Conservation (phyloP, 768 basidiomycete species). For the Macrolepiota dolichaula region DNA sequence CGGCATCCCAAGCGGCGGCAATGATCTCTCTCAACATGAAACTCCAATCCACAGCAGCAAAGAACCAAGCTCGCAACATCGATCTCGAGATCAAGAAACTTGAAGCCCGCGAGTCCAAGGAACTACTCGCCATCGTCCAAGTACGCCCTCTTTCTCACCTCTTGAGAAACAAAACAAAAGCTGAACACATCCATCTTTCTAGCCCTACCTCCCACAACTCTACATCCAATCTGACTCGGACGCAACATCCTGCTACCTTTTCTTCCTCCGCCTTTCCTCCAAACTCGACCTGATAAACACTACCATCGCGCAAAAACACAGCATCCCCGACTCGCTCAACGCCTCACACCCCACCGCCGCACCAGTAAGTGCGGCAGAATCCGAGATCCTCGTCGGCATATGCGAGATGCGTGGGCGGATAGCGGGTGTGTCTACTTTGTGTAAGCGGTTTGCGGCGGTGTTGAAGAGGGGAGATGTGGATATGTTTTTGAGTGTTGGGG, state of each 20-base stretch:
- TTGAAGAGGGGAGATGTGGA: conserved; percentile 79
- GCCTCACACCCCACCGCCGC: conserved; percentile 53
- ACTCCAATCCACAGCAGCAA: conserved; percentile 85
- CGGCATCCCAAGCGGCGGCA: conserved; percentile 85
- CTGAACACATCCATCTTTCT: conserved; percentile 7
- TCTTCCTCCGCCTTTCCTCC: conserved; percentile 85
- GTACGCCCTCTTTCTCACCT: conserved; percentile 31
- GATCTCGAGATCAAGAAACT: conserved; percentile 86
- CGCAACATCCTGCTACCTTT: conserved; percentile 84
- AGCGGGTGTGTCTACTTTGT: conserved; percentile 74
- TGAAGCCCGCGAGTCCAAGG: conserved; percentile 79
- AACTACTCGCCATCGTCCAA: conserved; percentile 81
- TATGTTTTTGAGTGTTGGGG: conserved; percentile 75
- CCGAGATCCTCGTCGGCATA: conserved; percentile 87
- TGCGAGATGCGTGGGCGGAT: conserved; percentile 94
- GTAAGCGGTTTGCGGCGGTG: conserved; percentile 87
- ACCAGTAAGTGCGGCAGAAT: conserved; percentile 33
- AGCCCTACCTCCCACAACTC: conserved; percentile 90
- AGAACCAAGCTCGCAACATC: conserved; percentile 86
- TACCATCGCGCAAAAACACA: conserved; percentile 79
- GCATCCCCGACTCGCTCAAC: conserved; percentile 81
- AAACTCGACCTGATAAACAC: conserved; percentile 87
- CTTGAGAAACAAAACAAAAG: background rate
- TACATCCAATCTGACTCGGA: conserved; percentile 90
- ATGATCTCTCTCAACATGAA: conserved; percentile 95